Evolutionary conservation across 2,329 filamentous ascomycete species (phyloP), one percentile per base, ranked within the genome.

Genomic region (Hypoxylon sp.): DNA sequence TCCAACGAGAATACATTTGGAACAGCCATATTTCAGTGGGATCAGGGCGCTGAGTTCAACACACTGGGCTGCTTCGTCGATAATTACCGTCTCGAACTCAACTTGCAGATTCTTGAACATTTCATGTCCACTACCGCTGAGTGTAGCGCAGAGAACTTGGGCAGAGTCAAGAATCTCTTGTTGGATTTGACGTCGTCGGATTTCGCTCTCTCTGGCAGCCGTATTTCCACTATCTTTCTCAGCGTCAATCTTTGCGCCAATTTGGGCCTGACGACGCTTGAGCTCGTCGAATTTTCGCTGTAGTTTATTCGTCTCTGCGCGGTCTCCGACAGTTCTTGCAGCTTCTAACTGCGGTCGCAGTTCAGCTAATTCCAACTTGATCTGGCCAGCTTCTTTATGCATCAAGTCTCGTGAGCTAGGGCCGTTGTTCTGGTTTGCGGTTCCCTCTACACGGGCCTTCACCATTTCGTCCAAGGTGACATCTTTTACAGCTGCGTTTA

Each of bases 31-130:
- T 79, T 99, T 99, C 61, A 99, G 86, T 1, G 96, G 96, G 71
- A 99, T 99, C 48, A 99, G 85, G 11, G 96, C 96, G 75, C 94
- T 97, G 75, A 99, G 86, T 81, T 99, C 96, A 66, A 99, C 96
- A 78, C 95, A 99, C 84, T 99, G 96, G 14, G 96, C 96, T 2
- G 96, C 96, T 81, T 99, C 96, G 74, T 99, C 96, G 69, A 99
- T 97, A 72, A 99, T 92, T 70, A 99, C 96, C 0, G 96, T 98
- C 80, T 99, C 96, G 71, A 99, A 99, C 78, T 99, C 96, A 54
- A 99, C 93, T 73, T 92, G 94, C 60, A 99, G 81, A 72, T 91
- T 91, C 79, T 95, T 93, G 81, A 99, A 97, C 89, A 98, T 97
- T 71, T 99, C 96, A 75, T 99, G 96, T 2, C 96, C 96, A 78